A percentile compares a stretch with the other conserved stretches of the same genome.
Conservation (phyloP, 208 protist genomes). For the Acanthamoeba culbertsoni region DNA sequence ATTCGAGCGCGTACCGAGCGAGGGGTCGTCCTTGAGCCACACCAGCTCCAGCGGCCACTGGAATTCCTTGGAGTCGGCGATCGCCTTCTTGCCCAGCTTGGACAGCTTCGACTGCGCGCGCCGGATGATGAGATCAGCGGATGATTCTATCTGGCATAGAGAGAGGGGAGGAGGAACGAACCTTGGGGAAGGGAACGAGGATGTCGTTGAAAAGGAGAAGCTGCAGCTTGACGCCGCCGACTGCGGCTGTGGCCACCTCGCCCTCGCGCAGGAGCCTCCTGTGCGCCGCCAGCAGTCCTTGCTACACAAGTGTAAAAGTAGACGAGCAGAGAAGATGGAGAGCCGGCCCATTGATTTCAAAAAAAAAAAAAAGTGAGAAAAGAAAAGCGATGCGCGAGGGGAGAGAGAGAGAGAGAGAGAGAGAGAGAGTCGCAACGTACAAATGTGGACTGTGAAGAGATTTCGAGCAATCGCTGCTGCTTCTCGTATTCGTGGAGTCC, state of each 20-base stretch:
- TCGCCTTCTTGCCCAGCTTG: slow-evolving; percentile 21
- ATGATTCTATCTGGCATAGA: not conserved
- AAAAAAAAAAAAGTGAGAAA: not conserved
- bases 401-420: not conserved
- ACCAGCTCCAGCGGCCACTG: slow-evolving; percentile 55
- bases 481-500: slow-evolving; percentile 53
- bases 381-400: not conserved
- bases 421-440: not conserved
- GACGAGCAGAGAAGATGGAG: not conserved
- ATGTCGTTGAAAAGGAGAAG: slow-evolving; percentile 57
- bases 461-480: slow-evolving; percentile 52
- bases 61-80: slow-evolving; percentile 47
- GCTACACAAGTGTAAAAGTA: not conserved
- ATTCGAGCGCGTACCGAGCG: not conserved
- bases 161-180: not conserved
- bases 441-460: not conserved
- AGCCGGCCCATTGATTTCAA: not conserved
- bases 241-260: not conserved
- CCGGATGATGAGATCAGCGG: not conserved
- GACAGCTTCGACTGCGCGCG: not conserved
- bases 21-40: slow-evolving; percentile 48
- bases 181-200: slow-evolving; percentile 47
- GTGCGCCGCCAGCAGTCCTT: slow-evolving; percentile 49
- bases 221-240: slow-evolving; percentile 41
- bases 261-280: slow-evolving; percentile 10